A percentile compares a stretch with the other conserved stretches of the same genome.
These are phyloP conservation scores for Podaxis carcinomalis DNA, from an alignment of 768 basidiomycete species.

Conservation along the genomic window DNA sequence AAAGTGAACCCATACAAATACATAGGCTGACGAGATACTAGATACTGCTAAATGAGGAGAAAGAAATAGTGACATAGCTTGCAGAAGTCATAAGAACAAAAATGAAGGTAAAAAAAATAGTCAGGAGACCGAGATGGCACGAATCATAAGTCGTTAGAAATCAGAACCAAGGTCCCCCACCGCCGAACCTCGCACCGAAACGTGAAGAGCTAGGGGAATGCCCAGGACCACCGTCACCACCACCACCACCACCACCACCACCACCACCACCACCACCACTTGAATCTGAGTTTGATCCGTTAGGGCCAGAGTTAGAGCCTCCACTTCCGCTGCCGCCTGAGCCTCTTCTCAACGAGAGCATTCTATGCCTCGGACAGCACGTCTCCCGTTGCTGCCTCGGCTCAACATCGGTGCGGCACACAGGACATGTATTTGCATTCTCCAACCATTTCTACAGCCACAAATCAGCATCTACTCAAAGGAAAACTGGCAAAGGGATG, in stretches of 20 bases:
- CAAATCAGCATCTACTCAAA: constrained; percentile 1
- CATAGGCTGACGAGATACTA: neutral
- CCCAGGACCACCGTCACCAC: neutral
- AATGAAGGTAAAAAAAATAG: neutral
- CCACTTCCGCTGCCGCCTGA: neutral
- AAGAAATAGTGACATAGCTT: neutral
- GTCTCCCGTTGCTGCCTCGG: neutral
- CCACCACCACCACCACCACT: neutral
- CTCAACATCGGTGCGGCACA: constrained; percentile 64
- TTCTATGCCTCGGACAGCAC: neutral
- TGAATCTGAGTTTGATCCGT: neutral
- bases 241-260: neutral
- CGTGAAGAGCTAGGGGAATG: neutral
- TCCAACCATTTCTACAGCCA: constrained; percentile 78
- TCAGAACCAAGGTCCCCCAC: neutral
- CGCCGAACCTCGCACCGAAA: neutral
- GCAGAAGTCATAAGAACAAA: neutral
- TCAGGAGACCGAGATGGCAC: neutral
- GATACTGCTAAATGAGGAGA: neutral
- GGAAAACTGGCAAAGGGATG: neutral
- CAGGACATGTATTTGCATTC: constrained; percentile 73
- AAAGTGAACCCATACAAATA: neutral
- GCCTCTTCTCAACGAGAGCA: neutral
- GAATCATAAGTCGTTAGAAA: neutral
- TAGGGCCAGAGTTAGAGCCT: neutral